Evolutionary conservation across 768 basidiomycete species (phyloP), one percentile per base, ranked within the genome.

Genomic region (Lactifluus volemus): DNA sequence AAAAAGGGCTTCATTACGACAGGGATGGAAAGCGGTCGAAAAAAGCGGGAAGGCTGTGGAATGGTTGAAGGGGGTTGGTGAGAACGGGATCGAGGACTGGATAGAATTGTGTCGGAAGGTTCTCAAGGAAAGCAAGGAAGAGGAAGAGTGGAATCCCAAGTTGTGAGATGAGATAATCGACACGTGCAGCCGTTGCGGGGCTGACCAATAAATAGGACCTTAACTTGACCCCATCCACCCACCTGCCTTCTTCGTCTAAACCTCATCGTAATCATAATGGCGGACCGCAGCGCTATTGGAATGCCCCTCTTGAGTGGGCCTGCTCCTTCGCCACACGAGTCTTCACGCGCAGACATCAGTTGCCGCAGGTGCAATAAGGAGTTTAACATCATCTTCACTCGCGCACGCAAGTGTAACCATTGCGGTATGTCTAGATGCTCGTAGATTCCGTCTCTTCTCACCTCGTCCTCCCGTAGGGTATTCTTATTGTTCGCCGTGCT

Each of bases 281-380:
- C 48, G 8, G 63, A 63, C 12, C 63, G 63, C 29, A 56, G 42
- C 19, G 59, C 61, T 17, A 58, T 42, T 57, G 88, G 88, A 38
- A 72, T 90, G 60, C 88, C 88, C 0, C 73, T 90, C 11, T 78
- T 90, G 45, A 89, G 87, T 64, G 86, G 86, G 1, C 85, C 63
- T 9, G 63, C 80, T 8, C 82, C 84, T 2, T 81, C 81, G 0
- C 67, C 71, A 9, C 72, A 72, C 54, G 61, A 71, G 30, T 64
- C 72, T 62, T 59, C 61, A 60, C n/a, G 73, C 55, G 53, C 70
- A 61, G 76, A 75, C 60, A 59, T 61, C 8, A 70, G 75, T 4
- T 89, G 88, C 63, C 79, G 86, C 69, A 89, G 83, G 70, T 90
- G 88, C 69, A 81, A 77, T 69, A 89, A 78, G 70, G 88, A 89